These are phyloP conservation scores for Boletellus ananas DNA, from an alignment of 768 basidiomycete species.

Conservation along the genomic window DNA sequence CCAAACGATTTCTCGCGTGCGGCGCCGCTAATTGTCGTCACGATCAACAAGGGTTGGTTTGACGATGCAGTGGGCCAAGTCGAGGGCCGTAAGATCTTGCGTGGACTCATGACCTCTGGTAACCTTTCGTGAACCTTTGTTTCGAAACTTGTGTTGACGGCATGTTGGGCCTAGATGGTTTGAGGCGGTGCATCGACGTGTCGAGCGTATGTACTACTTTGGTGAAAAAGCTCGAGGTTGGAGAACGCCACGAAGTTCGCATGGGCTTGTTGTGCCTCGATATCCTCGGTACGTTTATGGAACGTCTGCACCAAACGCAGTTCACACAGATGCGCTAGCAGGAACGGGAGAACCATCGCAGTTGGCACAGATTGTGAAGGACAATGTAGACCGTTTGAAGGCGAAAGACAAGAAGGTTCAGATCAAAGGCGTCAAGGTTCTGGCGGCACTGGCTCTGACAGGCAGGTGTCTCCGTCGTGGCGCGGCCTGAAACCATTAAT, in stretches of 20 bases:
- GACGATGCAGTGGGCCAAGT: slow-evolving; percentile 20
- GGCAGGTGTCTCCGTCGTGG: not conserved
- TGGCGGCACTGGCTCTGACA: slow-evolving; percentile 6
- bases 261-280: slow-evolving; percentile 21
- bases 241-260: slow-evolving; percentile 9
- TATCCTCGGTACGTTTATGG: slow-evolving; percentile 15
- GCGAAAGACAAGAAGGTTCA: not conserved
- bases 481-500: not conserved
- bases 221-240: slow-evolving; percentile 10
- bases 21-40: slow-evolving; percentile 10
- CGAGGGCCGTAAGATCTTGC: not conserved
- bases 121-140: too few species aligned
- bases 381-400: not conserved
- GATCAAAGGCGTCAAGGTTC: slow-evolving; percentile 4
- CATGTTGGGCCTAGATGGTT: slow-evolving; percentile 2
- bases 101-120: not conserved
- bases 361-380: not conserved
- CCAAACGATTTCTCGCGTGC: slow-evolving; percentile 1
- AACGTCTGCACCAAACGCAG: too few species aligned
- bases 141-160: too few species aligned
- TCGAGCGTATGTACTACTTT: slow-evolving; percentile 15
- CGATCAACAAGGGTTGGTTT: slow-evolving; percentile 20
- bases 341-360: not conserved
- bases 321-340: too few species aligned
- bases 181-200: slow-evolving; percentile 6